These are phyloP conservation scores for Dictyostelium capitatum DNA, from an alignment of 78 protist species.

Conservation along the genomic window DNA sequence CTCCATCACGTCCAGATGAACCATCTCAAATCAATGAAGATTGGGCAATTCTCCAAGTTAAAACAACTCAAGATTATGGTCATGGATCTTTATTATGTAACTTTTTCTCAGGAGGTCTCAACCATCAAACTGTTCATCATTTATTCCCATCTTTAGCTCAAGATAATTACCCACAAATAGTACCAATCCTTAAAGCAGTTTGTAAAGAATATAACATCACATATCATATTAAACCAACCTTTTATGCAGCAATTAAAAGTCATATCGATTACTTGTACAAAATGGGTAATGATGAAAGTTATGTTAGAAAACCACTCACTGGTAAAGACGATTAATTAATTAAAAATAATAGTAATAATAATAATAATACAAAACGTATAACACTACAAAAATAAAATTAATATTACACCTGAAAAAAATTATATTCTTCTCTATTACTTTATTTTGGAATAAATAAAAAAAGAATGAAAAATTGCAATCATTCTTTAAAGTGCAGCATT, in stretches of 20 bases:
- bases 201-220: constrained; percentile 49
- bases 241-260: constrained; percentile 40
- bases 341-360: background rate
- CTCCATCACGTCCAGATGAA: constrained; percentile 57
- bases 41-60: constrained; percentile 71
- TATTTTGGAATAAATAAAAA: no score
- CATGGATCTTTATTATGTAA: constrained; percentile 40
- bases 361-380: no score
- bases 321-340: background rate
- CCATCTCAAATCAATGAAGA: constrained; percentile 61
- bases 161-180: constrained; percentile 60
- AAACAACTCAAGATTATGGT: constrained; percentile 76
- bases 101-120: constrained; percentile 47
- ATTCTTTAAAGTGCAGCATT: constrained; percentile 39
- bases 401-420: no score
- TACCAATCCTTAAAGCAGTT: constrained; percentile 66
- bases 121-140: constrained; percentile 82
- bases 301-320: constrained; percentile 12
- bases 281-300: constrained; percentile 82
- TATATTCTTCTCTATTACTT: no score
- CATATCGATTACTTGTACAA: constrained; percentile 65
- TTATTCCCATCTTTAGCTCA: constrained; percentile 67
- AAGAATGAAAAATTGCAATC: no score
- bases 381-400: no score
- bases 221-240: constrained; percentile 31